Conservation (phyloP, 768 basidiomycete species). For the Lentinula sp. region DNA sequence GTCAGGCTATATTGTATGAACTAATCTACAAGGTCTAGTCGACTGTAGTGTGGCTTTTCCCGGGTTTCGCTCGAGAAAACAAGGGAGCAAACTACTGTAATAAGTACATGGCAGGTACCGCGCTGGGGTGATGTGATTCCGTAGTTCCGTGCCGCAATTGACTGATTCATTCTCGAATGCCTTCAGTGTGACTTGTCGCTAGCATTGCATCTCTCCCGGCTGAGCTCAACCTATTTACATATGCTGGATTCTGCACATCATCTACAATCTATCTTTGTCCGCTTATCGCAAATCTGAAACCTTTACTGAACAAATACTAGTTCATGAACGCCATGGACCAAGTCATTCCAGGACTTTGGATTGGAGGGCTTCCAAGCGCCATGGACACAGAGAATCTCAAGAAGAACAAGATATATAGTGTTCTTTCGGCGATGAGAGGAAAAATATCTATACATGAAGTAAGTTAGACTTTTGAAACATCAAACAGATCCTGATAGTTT, state of each 20-base stretch:
- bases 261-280: not conserved
- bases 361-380: slow-evolving; percentile 75
- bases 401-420: slow-evolving; percentile 67
- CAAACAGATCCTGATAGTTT: not conserved
- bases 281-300: not conserved
- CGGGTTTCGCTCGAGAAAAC: too few relatives aligned
- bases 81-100: too few relatives aligned
- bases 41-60: too few relatives aligned
- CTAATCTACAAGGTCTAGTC: too few relatives aligned
- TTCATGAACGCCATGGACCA: slow-evolving; percentile 54
- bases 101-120: too few relatives aligned
- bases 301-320: not conserved
- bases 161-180: not conserved
- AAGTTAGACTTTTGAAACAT: slow-evolving; percentile 8
- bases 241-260: not conserved
- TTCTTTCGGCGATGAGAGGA: slow-evolving; percentile 70
- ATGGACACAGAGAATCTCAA: slow-evolving; percentile 55
- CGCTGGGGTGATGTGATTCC: too few relatives aligned
- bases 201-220: not conserved
- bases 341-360: slow-evolving; percentile 75
- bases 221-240: not conserved
- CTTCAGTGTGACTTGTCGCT: too few relatives aligned
- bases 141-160: too few relatives aligned
- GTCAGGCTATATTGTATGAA: too few relatives aligned
- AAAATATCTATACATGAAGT: slow-evolving; percentile 63